Conservation (phyloP, 176 grass and related monocot species). For the Juncus effusus region DNA sequence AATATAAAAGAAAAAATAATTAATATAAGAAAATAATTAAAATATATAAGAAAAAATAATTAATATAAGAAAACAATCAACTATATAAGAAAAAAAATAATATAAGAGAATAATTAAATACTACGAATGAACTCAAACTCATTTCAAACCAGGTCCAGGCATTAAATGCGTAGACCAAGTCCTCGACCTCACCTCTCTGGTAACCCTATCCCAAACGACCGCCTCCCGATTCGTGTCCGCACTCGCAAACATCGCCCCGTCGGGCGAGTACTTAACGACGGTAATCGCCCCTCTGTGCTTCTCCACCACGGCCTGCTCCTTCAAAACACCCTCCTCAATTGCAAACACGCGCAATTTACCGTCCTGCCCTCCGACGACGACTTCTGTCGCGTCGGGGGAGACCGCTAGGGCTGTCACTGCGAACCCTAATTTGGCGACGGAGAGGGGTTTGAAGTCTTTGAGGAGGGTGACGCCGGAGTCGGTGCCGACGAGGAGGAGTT, state of each 20-base stretch:
- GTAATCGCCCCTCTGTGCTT: constrained; percentile 95
- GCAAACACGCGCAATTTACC: constrained; percentile 82
- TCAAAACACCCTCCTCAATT: constrained; percentile 53
- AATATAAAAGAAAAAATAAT: no score
- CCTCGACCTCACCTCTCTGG: constrained; percentile 55
- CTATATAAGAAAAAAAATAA: no score
- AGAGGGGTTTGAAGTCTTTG: constrained; percentile 58
- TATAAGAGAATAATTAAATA: not conserved
- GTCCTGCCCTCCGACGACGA: constrained; percentile 79
- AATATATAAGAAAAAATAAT: no score
- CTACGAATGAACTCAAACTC: not conserved
- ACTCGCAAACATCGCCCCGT: constrained; percentile 94
- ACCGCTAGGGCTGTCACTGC: constrained; percentile 68
- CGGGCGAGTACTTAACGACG: constrained; percentile 73
- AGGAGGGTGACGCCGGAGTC: constrained; percentile 72
- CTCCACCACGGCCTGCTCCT: constrained; percentile 79
- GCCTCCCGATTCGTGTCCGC: constrained; percentile 91
- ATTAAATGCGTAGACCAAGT: not conserved
- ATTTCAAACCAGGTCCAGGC: not conserved
- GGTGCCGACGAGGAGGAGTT: constrained; percentile 65
- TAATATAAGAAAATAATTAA: no score
- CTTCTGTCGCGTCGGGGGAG: constrained; percentile 79
- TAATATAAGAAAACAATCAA: no score
- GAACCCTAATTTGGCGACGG: constrained; percentile 59
- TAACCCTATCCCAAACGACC: constrained; percentile 84